phyloP scores from a whole-genome alignment of 345 rosid genomes.

The Syzygium grande region DNA sequence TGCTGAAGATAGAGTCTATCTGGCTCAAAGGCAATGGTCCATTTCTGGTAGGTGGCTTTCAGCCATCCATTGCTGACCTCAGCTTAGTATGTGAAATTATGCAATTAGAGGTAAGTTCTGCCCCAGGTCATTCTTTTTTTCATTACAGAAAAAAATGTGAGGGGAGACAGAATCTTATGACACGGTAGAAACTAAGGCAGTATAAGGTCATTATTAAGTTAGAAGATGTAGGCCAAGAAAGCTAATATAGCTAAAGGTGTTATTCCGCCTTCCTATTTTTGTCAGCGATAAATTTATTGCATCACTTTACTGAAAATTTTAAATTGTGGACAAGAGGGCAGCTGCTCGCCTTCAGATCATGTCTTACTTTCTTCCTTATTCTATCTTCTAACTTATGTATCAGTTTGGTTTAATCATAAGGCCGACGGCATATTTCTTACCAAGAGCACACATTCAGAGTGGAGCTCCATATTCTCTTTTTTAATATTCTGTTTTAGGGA shows the following conservation, averaged over 20 bases:
- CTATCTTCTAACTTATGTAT: background rate
- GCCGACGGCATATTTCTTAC: background rate
- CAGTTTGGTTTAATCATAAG: background rate
- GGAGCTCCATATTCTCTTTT: background rate
- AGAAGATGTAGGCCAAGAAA: background rate
- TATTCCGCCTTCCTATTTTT: background rate
- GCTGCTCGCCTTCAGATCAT: background rate
- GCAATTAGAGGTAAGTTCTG: conserved; percentile 12
- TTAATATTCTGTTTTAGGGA: background rate
- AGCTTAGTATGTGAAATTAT: conserved; percentile 73
- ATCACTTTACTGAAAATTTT: background rate
- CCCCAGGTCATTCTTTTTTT: background rate
- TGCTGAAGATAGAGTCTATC: conserved; percentile 50
- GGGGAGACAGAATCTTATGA: background rate
- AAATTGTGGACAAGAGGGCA: background rate
- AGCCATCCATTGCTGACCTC: conserved; percentile 80
- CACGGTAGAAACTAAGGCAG: background rate
- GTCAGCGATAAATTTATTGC: background rate
- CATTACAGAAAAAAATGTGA: background rate
- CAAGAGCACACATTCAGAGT: background rate
- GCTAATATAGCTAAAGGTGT: background rate
- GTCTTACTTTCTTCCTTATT: background rate
- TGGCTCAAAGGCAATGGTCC: conserved; percentile 74
- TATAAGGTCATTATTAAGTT: background rate
- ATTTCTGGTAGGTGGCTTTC: conserved; percentile 65